These are phyloP conservation scores for Phytophthora aleatoria DNA, from an alignment of 352 stramenopile genomes.

Conservation along the genomic window DNA sequence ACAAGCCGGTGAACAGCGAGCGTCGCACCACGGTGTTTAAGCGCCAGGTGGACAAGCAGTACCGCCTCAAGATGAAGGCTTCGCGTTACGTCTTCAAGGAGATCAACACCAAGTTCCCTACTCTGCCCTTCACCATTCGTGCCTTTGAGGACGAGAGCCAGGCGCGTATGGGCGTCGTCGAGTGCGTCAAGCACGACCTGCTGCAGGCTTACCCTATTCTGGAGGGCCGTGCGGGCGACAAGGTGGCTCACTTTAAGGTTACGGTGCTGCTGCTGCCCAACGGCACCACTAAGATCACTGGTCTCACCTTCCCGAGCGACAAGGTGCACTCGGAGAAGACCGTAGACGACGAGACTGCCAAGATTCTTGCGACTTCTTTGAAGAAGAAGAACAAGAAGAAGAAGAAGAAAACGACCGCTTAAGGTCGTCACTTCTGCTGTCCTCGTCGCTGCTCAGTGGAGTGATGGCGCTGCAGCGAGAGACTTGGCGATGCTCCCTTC, in stretches of 20 bases:
- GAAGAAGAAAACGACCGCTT: slow-evolving; percentile 73
- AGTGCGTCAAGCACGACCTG: slow-evolving; percentile 98
- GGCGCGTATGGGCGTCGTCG: slow-evolving; percentile 97
- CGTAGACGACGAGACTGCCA: slow-evolving; percentile 92
- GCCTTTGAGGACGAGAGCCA: slow-evolving; percentile 95
- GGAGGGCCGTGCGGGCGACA: slow-evolving; percentile 93
- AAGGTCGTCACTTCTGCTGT: slow-evolving; percentile 23
- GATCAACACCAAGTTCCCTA: slow-evolving; percentile 98
- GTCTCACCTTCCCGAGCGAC: slow-evolving; percentile 90
- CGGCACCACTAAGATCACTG: slow-evolving; percentile 96
- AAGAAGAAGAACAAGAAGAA: slow-evolving; percentile 98
- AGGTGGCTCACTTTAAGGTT: slow-evolving; percentile 99
- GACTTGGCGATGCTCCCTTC: slow-evolving; percentile 27
- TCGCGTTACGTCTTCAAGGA: slow-evolving; percentile 97
- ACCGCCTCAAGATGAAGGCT: slow-evolving; percentile 95
- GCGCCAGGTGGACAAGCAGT: slow-evolving; percentile 98
- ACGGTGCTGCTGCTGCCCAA: slow-evolving; percentile 97
- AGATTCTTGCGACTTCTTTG: slow-evolving; percentile 89
- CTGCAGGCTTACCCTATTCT: slow-evolving; percentile 98
- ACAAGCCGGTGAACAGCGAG: slow-evolving; percentile 92
- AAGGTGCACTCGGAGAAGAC: slow-evolving; percentile 92
- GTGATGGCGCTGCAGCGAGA: background rate
- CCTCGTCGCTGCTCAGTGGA: background rate
- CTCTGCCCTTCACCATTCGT: slow-evolving; percentile 98
- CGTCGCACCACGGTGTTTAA: slow-evolving; percentile 99